Percentiles rank a stretch among this genome's conserved stretches.
phyloP scores from a whole-genome alignment of 805 yeast genomes.

The Sugiyamaella qingdaonensis region DNA sequence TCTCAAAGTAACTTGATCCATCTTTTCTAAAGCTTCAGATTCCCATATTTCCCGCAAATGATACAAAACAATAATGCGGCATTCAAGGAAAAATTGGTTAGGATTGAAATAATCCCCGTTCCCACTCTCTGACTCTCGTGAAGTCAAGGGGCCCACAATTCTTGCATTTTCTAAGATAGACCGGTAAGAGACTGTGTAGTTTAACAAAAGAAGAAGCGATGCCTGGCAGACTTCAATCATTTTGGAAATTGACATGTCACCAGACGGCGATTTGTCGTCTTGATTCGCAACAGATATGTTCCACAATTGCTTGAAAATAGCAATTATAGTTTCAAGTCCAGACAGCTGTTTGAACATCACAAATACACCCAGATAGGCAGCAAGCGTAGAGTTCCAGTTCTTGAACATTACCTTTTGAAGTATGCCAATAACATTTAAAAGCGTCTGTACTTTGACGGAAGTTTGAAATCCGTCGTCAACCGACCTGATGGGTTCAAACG shows the following conservation, averaged over 20 bases:
- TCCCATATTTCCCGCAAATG: slow-evolving; percentile 18
- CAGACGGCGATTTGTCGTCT: slow-evolving; percentile 6
- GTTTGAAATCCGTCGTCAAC: slow-evolving; percentile 10
- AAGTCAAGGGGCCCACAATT: slow-evolving; percentile 20
- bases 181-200: slow-evolving; percentile 23
- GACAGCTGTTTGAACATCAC: slow-evolving; percentile 29
- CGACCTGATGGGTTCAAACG: slow-evolving; percentile 11
- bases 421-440: slow-evolving; percentile 14
- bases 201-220: slow-evolving; percentile 24
- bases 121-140: slow-evolving; percentile 22
- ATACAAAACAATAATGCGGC: slow-evolving; percentile 24
- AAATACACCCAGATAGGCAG: slow-evolving; percentile 22
- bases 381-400: slow-evolving; percentile 13
- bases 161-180: slow-evolving; percentile 29
- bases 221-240: slow-evolving; percentile 14
- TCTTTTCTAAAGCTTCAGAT: slow-evolving; percentile 12
- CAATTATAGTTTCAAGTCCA: slow-evolving; percentile 25
- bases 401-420: slow-evolving; percentile 19
- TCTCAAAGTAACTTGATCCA: slow-evolving; percentile 15
- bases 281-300: slow-evolving; percentile 3
- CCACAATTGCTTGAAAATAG: slow-evolving; percentile 24
- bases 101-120: slow-evolving; percentile 25
- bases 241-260: neutral
- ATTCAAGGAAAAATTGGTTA: slow-evolving; percentile 30
- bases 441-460: slow-evolving; percentile 14